Base-by-base conservation (phyloP, 1,284 basidiomycete genomes). In the Calocybe gambosa region DNA sequence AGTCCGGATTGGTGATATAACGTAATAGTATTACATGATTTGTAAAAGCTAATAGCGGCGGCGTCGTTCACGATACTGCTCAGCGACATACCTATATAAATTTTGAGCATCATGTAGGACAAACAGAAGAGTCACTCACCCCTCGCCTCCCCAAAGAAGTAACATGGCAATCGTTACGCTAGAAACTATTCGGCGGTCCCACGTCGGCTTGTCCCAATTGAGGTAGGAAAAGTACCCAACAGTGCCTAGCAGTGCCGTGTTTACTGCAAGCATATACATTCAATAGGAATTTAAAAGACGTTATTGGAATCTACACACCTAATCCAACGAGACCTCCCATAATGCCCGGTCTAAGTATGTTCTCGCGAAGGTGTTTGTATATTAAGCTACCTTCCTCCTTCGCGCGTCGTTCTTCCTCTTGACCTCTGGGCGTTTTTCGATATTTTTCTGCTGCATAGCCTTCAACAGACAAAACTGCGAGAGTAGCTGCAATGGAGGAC, bases 121-220 rank as follows among this genome's bases (percentile, higher is more conserved):
- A 37, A 43, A 16, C 16, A 18, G 6, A 19, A 21, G 18, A 25
- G 40, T 26, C 15, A 52, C 78, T 64, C 57, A 89, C 82, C 82
- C 82, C 71, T 90, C 87, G 34, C 78, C 73, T 31, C 77, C 74
- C 67, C 80, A 82, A 18, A 91, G 66, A 1, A 77, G 70, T 16
- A 86, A 53, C 5, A 93, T 63, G 12, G 84, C 85, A 41, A 80
- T 75, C 7, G 78, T 71, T 21, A 86, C 68, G 6, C 77, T 77
- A 18, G 80, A 80, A 5, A 92, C 76, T 8, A 74, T 63, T 15
- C 81, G 73, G 51, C 77, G 69, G 63, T 92, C 86, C 89, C 89
- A 92, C 3, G 60, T 62, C 10, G 77, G 77, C 47, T 66, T 64
- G 41, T 81, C 66, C 86, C 89, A 90, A 64, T 89, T 74, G 45